Evolutionary conservation across 768 basidiomycete species (phyloP).

Genomic region (Ramaria rubella): DNA sequence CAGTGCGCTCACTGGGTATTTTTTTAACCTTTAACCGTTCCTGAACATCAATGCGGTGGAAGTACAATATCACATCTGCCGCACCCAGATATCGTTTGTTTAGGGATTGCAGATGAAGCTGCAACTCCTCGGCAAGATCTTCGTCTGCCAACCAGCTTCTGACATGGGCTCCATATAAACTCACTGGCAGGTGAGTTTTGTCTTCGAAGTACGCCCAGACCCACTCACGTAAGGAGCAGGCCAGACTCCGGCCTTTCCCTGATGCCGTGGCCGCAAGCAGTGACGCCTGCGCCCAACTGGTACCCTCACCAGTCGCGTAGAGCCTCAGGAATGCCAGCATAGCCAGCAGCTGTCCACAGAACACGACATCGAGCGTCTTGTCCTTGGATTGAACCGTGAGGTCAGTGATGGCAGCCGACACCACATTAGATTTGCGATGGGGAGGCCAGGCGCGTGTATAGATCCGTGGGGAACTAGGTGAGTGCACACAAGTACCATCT

Average conservation of each 20-base stretch:
- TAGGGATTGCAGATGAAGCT: constrained; percentile 10
- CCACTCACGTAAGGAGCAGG: constrained; percentile 27
- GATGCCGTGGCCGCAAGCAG: constrained; percentile 22
- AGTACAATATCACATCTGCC: constrained; percentile 4
- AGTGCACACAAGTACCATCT: no score
- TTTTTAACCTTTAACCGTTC: constrained; percentile 11
- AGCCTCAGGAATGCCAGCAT: neutral
- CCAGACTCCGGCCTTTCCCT: constrained; percentile 24
- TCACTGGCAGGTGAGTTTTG: neutral
- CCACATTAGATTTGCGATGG: neutral
- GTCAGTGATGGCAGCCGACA: neutral
- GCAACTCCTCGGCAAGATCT: constrained; percentile 3
- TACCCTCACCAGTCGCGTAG: neutral
- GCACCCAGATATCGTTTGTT: neutral
- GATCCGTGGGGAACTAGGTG: neutral
- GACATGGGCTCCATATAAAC: neutral
- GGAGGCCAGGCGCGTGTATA: neutral
- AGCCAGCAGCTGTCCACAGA: neutral
- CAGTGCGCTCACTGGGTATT: constrained; percentile 14
- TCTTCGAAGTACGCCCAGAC: constrained; percentile 1
- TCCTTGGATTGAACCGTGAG: neutral
- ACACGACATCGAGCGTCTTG: neutral
- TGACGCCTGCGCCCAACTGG: constrained; percentile 13
- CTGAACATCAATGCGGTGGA: neutral
- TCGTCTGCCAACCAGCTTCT: constrained; percentile 1